A percentile compares a stretch with the other conserved stretches of the same genome.
phyloP scores from a whole-genome alignment of 305 asterid genomes.

The Fraxinus velutina region DNA sequence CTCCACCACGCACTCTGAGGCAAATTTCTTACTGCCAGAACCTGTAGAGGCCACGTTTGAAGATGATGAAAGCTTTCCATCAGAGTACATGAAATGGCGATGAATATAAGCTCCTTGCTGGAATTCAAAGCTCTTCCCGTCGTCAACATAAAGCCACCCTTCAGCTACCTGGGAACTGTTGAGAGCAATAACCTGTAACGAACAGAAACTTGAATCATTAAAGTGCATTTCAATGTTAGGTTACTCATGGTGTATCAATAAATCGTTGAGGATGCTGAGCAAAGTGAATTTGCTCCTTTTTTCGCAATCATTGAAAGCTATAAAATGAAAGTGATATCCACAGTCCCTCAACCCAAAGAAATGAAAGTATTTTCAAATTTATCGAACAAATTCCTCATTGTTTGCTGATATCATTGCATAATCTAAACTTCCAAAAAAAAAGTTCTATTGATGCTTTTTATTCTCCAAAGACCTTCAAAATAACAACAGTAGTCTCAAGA shows the following conservation, averaged over 20 bases:
- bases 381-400: not conserved
- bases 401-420: not conserved
- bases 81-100: conserved; percentile 62
- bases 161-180: conserved; percentile 81
- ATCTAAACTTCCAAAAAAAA: not conserved
- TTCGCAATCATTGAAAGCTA: not conserved
- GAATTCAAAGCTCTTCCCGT: conserved; percentile 91
- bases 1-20: conserved; percentile 60
- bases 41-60: conserved; percentile 41
- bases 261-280: not conserved
- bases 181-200: conserved; percentile 73
- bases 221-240: not conserved
- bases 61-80: conserved; percentile 70
- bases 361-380: not conserved
- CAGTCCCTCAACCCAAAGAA: not conserved
- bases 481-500: not conserved
- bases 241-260: not conserved
- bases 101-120: conserved; percentile 70
- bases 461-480: not conserved
- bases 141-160: conserved; percentile 88
- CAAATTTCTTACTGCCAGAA: conserved; percentile 33
- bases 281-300: not conserved
- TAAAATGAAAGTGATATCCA: not conserved
- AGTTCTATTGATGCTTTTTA: not conserved
- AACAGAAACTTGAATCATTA: not conserved